Conservation (phyloP, 2,329 filamentous ascomycete genomes). For the Fusarium penzigii region DNA sequence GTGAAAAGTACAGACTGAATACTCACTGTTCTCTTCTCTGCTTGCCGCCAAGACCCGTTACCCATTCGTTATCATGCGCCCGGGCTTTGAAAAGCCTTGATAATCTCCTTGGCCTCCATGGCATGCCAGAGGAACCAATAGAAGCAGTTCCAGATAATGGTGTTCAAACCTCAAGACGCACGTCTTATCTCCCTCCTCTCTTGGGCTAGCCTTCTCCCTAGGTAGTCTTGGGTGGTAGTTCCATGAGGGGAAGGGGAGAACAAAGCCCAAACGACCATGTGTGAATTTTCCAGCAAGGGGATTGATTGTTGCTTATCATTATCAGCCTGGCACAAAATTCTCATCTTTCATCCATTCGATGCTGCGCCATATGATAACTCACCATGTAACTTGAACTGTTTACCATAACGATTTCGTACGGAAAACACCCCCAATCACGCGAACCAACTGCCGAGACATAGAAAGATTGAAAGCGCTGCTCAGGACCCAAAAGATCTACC, state of each 20-base stretch:
- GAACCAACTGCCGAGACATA: too few relatives aligned
- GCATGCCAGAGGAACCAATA: background rate
- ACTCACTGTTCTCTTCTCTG: too few relatives aligned
- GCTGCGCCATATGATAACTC: too few relatives aligned
- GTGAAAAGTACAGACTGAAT: too few relatives aligned
- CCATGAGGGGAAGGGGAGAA: background rate
- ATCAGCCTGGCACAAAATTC: background rate
- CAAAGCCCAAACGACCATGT: background rate
- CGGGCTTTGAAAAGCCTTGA: background rate
- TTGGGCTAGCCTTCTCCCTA: conserved; percentile 27
- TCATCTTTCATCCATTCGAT: too few relatives aligned
- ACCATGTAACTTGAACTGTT: too few relatives aligned
- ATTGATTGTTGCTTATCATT: background rate
- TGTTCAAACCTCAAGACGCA: conserved; percentile 14
- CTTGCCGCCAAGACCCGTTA: background rate
- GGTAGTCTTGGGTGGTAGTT: conserved; percentile 1
- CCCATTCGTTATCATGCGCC: background rate
- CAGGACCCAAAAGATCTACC: too few relatives aligned
- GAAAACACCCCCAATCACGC: too few relatives aligned
- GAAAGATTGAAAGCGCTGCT: too few relatives aligned
- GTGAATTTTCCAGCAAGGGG: background rate
- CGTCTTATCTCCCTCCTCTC: conserved; percentile 30
- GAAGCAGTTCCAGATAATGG: conserved; percentile 5
- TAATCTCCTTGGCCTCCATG: background rate
- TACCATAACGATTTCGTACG: too few relatives aligned